A percentile compares a stretch with the other conserved stretches of the same genome.
Conservation (phyloP, 2,329 filamentous ascomycete genomes). For the Diaporthe humulicola region DNA sequence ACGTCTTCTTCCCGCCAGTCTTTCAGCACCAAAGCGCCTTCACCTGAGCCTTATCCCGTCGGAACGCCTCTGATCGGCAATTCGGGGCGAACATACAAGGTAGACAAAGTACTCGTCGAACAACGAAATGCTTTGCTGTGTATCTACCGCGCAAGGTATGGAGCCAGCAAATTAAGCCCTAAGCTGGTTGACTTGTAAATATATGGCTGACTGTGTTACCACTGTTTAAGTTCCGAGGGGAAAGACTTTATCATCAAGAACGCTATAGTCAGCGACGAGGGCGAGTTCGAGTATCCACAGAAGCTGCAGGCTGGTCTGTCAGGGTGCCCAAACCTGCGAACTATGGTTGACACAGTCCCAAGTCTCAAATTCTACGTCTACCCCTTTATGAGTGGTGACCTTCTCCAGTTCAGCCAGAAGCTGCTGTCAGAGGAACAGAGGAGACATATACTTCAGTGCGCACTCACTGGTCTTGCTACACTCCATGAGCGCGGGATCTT, state of each 20-base stretch:
- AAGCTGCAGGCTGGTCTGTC: constrained; percentile 45
- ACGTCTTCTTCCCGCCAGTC: not conserved
- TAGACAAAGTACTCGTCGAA: not conserved
- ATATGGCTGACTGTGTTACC: not conserved
- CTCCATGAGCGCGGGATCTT: constrained; percentile 50
- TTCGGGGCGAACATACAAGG: not conserved
- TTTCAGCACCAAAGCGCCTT: not conserved
- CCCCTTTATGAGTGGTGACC: constrained; percentile 32
- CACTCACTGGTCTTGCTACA: constrained; percentile 46
- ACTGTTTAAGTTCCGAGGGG: constrained; percentile 33
- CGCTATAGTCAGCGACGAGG: constrained; percentile 43
- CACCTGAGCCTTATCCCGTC: not conserved
- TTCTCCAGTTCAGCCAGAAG: constrained; percentile 31
- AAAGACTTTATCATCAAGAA: constrained; percentile 45
- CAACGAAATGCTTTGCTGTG: not conserved
- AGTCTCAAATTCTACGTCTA: constrained; percentile 40
- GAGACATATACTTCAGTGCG: constrained; percentile 32
- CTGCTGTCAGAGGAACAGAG: constrained; percentile 14
- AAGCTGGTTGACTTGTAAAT: not conserved
- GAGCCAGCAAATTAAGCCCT: not conserved
- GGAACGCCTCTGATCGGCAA: not conserved
- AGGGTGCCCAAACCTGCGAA: constrained; percentile 46
- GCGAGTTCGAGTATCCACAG: constrained; percentile 49
- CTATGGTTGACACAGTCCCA: constrained; percentile 43
- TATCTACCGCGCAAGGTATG: not conserved